Conservation (phyloP, 2,329 filamentous ascomycete species). For the Albophoma yamanashiensis region DNA sequence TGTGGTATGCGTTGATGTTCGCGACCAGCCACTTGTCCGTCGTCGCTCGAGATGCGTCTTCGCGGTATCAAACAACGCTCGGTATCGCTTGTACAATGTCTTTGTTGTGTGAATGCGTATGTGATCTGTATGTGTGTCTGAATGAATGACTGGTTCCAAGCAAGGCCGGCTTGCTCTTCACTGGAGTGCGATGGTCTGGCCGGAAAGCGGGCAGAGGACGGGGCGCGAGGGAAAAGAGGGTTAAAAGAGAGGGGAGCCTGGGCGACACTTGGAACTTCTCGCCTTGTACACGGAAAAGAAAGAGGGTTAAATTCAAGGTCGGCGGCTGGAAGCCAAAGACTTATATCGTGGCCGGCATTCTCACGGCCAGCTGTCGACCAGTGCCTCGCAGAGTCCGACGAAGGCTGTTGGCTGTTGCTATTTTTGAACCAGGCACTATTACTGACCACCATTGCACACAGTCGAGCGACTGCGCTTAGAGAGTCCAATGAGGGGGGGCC, state of each 20-base stretch:
- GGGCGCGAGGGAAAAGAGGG: conserved; percentile 23
- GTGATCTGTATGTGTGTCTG: conserved; percentile 4
- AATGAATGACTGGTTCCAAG: conserved; percentile 41
- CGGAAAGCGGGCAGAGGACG: conserved; percentile 13
- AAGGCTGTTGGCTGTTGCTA: conserved; percentile 18
- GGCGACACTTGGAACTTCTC: conserved; percentile 41
- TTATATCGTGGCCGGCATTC: conserved; percentile 45
- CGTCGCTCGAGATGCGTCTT: not conserved
- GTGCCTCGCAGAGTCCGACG: conserved; percentile 1
- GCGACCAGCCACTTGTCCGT: conserved; percentile 1
- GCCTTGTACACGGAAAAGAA: conserved; percentile 29
- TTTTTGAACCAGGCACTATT: conserved; percentile 23
- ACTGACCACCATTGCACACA: conserved; percentile 14
- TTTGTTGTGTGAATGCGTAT: not conserved
- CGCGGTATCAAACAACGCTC: not conserved
- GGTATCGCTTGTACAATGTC: not conserved
- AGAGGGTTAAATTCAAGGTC: conserved; percentile 28
- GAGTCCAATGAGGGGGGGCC: conserved; percentile 30
- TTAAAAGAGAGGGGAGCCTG: conserved; percentile 28
- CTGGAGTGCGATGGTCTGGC: conserved; percentile 19
- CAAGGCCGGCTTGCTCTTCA: conserved; percentile 51
- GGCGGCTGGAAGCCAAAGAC: conserved; percentile 37
- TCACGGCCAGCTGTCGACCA: conserved; percentile 22
- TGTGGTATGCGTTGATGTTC: conserved; percentile 1
- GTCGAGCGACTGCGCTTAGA: conserved; percentile 32